Conservation (phyloP, 2,329 filamentous ascomycete genomes). For the Trichoderma sp. region DNA sequence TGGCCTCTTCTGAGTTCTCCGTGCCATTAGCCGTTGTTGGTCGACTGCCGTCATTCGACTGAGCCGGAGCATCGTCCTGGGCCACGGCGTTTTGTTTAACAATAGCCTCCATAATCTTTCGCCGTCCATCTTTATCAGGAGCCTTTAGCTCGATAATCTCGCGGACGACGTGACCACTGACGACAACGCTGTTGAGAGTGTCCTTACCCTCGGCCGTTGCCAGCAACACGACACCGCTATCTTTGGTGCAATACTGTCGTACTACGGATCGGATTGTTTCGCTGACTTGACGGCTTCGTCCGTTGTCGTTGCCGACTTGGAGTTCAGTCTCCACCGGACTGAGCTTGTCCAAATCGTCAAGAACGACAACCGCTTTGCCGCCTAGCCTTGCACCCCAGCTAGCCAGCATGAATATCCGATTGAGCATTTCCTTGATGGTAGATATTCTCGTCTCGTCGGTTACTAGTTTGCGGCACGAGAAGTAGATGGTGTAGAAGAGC, state of each 20-base stretch:
- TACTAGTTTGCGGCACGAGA: slow-evolving; percentile 82
- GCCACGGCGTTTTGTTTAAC: slow-evolving; percentile 59
- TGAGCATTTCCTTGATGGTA: slow-evolving; percentile 86
- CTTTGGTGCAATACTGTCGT: slow-evolving; percentile 78
- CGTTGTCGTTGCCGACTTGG: slow-evolving; percentile 91
- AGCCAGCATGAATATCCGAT: slow-evolving; percentile 82
- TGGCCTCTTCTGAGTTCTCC: slow-evolving; percentile 55
- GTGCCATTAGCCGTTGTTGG: slow-evolving; percentile 61
- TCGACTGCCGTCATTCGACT: slow-evolving; percentile 53
- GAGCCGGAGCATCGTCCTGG: slow-evolving; percentile 44
- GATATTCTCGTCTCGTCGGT: slow-evolving; percentile 90
- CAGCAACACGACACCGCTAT: slow-evolving; percentile 81
- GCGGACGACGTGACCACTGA: slow-evolving; percentile 88
- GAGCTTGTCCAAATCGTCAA: slow-evolving; percentile 91
- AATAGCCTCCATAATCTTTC: slow-evolving; percentile 81
- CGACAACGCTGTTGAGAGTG: slow-evolving; percentile 83
- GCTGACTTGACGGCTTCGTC: slow-evolving; percentile 87
- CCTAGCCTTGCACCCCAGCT: slow-evolving; percentile 89
- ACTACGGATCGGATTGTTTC: slow-evolving; percentile 85
- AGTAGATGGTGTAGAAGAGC: slow-evolving; percentile 82
- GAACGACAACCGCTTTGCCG: slow-evolving; percentile 79
- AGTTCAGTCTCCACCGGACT: slow-evolving; percentile 94
- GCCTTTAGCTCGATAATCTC: slow-evolving; percentile 90
- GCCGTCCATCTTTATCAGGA: slow-evolving; percentile 86
- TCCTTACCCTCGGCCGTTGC: slow-evolving; percentile 94